Evolutionary conservation across 2,329 filamentous ascomycete genomes (phyloP).

Genomic region (Pyrenophora graminea): DNA sequence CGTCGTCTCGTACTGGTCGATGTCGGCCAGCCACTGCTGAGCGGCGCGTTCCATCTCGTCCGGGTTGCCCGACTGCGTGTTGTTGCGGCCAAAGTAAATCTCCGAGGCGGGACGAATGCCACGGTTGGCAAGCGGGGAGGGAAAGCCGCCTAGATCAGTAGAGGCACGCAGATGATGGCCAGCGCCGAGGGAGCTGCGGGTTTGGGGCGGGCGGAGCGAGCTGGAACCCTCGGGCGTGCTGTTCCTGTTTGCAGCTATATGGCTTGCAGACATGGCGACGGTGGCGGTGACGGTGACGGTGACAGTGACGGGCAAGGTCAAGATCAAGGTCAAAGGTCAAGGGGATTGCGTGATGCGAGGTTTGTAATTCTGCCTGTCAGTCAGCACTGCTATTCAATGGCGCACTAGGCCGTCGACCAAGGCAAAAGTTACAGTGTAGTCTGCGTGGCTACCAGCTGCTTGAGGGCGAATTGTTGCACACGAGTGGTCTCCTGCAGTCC

Average conservation of each 20-base stretch:
- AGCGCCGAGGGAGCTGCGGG: constrained; percentile 73
- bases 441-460: constrained; percentile 2
- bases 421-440: constrained; percentile 12
- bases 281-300: constrained; percentile 28
- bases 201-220: constrained; percentile 79
- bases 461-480: constrained; percentile 14
- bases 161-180: constrained; percentile 90
- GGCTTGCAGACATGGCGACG: constrained; percentile 50
- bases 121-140: constrained; percentile 71
- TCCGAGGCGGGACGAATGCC: constrained; percentile 91
- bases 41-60: constrained; percentile 95
- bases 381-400: constrained; percentile 3
- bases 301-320: constrained; percentile 23
- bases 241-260: constrained; percentile 75
- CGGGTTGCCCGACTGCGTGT: constrained; percentile 66
- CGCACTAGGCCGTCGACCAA: neutral
- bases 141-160: constrained; percentile 90
- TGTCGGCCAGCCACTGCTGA: constrained; percentile 98
- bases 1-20: constrained; percentile 98
- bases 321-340: neutral
- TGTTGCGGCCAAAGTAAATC: constrained; percentile 80
- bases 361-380: constrained; percentile 7
- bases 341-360: neutral
- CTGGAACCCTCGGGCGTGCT: constrained; percentile 92
- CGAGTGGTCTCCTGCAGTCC: constrained; percentile 35